Evolutionary conservation across 768 basidiomycete species (phyloP), one percentile per base, ranked within the genome.

Genomic region (Termitomyces sp.): DNA sequence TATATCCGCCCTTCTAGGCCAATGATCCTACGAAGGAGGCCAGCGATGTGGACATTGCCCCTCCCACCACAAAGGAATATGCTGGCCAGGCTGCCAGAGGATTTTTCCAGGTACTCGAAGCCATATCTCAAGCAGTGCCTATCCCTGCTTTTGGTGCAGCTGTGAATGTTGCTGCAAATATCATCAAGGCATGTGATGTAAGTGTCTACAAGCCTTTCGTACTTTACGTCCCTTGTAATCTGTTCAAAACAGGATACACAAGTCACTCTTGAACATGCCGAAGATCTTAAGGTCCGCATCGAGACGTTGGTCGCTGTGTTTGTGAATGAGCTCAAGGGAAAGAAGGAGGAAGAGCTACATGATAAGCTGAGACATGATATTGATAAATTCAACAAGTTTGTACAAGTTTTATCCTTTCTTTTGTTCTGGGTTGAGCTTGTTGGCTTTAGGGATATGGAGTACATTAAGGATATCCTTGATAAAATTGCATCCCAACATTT

Each of bases 111-210:
- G 24, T 58, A 4, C 55, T 63, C 20, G 44, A 57, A 15, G 47
- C 41, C 2, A 42, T 62, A 20, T 58, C 61, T 11, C 27, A 58
- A 48, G 42, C 36, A 31, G 58, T 62, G 2, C 61, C 58, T 24
- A 34, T 62, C 39, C 61, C 58, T 9, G 61, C 49, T 2, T 55
- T 62, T 16, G 54, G 54, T 5, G 50, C 36, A 16, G 48, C 50
- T 1, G 54, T 62, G 1, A 59, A 56, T 18, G 24, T 54, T 6
- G 61, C 54, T 13, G 16, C 22, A 4, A 39, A 27, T 20, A 51
- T 59, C 20, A 49, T 62, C n/a, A 42, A 48, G 45, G 59, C 56
- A 6, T 63, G 62, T 6, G 62, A 63, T 20, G 58, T 63, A 34
- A 55, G 52, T 20, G 1, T n/a, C 8, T 6, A 12, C 11, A 6